Conservation (phyloP, 2,329 filamentous ascomycete species). For the Dryadomyces sulphureus region DNA sequence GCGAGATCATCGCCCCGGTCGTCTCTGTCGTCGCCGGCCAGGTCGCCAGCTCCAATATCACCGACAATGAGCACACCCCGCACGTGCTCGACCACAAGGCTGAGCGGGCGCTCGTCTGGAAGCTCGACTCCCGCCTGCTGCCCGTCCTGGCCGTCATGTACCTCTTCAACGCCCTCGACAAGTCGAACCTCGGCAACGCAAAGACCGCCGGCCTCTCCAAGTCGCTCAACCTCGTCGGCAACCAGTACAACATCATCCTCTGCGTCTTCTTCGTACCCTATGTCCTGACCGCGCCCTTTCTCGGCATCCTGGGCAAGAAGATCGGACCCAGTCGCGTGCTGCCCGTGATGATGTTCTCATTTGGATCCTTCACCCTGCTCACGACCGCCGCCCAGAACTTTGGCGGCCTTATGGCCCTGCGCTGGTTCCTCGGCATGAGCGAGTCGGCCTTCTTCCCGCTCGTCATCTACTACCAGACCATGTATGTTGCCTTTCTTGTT, state of each 20-base stretch:
- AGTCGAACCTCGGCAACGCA: slow-evolving; percentile 7
- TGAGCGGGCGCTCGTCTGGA: slow-evolving; percentile 35
- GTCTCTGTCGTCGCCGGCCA: background rate
- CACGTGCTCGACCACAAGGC: slow-evolving; percentile 24
- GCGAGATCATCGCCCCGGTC: background rate
- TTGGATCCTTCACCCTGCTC: slow-evolving; percentile 50
- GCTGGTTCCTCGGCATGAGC: slow-evolving; percentile 54
- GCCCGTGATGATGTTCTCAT: slow-evolving; percentile 58
- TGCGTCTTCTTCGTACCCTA: slow-evolving; percentile 66
- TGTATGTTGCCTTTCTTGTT: slow-evolving; percentile 23
- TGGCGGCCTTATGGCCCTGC: slow-evolving; percentile 23
- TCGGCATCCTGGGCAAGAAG: slow-evolving; percentile 52
- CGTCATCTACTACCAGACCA: slow-evolving; percentile 35
- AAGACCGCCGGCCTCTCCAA: background rate
- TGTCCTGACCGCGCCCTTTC: slow-evolving; percentile 49
- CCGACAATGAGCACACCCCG: slow-evolving; percentile 7
- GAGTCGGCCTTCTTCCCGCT: slow-evolving; percentile 13
- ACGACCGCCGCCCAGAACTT: slow-evolving; percentile 23
- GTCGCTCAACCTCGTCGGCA: slow-evolving; percentile 19
- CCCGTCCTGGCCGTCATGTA: slow-evolving; percentile 42
- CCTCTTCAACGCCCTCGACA: slow-evolving; percentile 28
- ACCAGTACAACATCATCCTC: slow-evolving; percentile 57
- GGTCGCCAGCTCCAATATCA: background rate
- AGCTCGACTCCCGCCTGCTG: slow-evolving; percentile 38
- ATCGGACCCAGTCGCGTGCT: slow-evolving; percentile 52